Conservation (phyloP, 192 early-diverging fungal species). For the Martensiomyces pterosporus region DNA sequence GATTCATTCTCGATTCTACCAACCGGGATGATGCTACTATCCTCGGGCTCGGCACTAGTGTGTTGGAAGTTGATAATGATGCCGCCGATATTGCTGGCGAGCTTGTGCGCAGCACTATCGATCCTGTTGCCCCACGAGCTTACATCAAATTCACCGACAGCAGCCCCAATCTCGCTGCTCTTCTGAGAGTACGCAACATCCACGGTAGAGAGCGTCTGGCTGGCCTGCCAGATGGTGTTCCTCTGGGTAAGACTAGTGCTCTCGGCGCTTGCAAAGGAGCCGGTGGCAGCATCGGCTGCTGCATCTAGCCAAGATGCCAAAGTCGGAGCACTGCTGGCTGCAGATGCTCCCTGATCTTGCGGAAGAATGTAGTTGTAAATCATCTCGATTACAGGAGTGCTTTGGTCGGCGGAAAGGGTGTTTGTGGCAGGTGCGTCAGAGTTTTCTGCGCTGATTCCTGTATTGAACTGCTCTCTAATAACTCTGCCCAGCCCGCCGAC, state of each 20-base stretch:
- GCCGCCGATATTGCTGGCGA: slow-evolving; percentile 30
- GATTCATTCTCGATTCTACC: slow-evolving; percentile 6
- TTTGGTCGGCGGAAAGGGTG: slow-evolving; percentile 8
- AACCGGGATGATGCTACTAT: too few relatives aligned
- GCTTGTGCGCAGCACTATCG: slow-evolving; percentile 27
- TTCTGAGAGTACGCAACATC: too few relatives aligned
- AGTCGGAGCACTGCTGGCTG: slow-evolving; percentile 1
- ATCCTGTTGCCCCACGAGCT: slow-evolving; percentile 36
- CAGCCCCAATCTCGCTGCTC: too few relatives aligned
- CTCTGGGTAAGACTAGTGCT: too few relatives aligned
- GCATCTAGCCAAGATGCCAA: not conserved
- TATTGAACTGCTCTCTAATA: slow-evolving; percentile 7
- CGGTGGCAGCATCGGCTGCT: not conserved
- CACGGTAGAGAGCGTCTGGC: too few relatives aligned
- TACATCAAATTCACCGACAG: slow-evolving; percentile 20
- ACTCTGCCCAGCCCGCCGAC: slow-evolving; percentile 7
- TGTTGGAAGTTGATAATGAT: slow-evolving; percentile 23
- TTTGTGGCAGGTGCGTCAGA: not conserved
- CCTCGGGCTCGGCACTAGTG: not conserved
- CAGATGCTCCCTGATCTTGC: too few relatives aligned
- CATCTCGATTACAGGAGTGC: slow-evolving; percentile 35
- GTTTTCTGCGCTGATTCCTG: too few relatives aligned
- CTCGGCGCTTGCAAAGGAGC: too few relatives aligned
- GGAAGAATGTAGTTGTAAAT: slow-evolving; percentile 44
- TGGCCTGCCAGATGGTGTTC: too few relatives aligned